These are phyloP conservation scores for Paramecium octaurelia DNA, from an alignment of 73 alveolate genomes.

Conservation along the genomic window DNA sequence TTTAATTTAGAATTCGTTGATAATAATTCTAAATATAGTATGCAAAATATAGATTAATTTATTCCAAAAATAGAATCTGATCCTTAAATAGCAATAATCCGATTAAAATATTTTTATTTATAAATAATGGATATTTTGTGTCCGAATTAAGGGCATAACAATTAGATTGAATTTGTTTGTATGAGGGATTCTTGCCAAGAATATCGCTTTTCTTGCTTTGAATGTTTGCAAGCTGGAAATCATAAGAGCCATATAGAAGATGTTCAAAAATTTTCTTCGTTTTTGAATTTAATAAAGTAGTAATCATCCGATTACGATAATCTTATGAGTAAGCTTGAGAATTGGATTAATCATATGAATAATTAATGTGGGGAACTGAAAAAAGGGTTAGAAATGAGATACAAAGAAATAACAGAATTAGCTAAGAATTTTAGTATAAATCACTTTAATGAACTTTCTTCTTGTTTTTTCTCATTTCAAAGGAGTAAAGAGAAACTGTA, in stretches of 20 bases:
- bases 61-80: too few relatives aligned
- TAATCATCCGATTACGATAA: background rate
- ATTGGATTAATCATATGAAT: background rate
- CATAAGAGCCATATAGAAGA: background rate
- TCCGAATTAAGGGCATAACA: background rate
- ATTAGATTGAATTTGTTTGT: background rate
- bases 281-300: background rate
- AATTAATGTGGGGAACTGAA: background rate
- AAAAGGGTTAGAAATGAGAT: background rate
- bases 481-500: background rate
- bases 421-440: background rate
- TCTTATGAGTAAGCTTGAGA: background rate
- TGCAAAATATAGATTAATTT: too few relatives aligned
- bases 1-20: too few relatives aligned
- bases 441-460: background rate
- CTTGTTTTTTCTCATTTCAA: background rate
- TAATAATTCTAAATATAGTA: too few relatives aligned
- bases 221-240: background rate
- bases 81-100: too few relatives aligned
- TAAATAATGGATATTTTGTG: background rate
- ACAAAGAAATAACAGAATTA: background rate
- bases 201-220: background rate
- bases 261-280: background rate
- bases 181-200: background rate
- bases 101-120: background rate